phyloP scores from a whole-genome alignment of 768 basidiomycete species.

The Leccinellum luteum region DNA sequence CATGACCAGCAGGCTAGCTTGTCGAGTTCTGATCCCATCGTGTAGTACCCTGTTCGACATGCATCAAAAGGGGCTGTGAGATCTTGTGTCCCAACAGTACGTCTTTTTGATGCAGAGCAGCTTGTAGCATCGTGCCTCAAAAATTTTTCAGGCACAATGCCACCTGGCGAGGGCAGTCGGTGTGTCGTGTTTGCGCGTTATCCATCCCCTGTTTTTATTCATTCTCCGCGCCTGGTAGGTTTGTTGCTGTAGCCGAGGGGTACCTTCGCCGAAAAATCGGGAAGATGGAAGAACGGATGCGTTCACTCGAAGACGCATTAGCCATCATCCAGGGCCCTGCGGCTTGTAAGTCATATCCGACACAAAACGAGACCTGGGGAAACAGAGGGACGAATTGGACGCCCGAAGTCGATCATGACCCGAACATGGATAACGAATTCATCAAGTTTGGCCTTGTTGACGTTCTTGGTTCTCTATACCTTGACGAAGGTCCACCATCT shows the following conservation, averaged over 20 bases:
- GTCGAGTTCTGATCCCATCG: background rate
- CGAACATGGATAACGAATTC: slow-evolving; percentile 6
- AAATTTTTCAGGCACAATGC: slow-evolving; percentile 41
- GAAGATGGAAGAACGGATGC: slow-evolving; percentile 50
- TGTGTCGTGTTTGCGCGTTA: slow-evolving; percentile 20
- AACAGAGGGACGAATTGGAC: slow-evolving; percentile 32
- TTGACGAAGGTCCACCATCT: slow-evolving; percentile 33
- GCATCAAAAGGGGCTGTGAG: slow-evolving; percentile 49
- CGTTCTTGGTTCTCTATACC: slow-evolving; percentile 43
- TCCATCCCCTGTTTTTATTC: background rate
- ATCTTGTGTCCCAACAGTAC: slow-evolving; percentile 50
- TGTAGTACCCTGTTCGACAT: slow-evolving; percentile 38
- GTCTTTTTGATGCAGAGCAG: slow-evolving; percentile 3
- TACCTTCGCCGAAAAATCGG: slow-evolving; percentile 47
- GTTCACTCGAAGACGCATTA: slow-evolving; percentile 52
- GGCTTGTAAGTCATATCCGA: slow-evolving; percentile 41
- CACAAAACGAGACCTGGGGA: slow-evolving; percentile 29
- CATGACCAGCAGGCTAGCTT: background rate
- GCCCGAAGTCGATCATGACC: slow-evolving; percentile 8
- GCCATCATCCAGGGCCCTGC: slow-evolving; percentile 43
- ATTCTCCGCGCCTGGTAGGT: slow-evolving; percentile 28
- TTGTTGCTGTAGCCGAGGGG: slow-evolving; percentile 51
- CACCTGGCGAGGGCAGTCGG: slow-evolving; percentile 55
- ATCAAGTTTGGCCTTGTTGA: slow-evolving; percentile 29
- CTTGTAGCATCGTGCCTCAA: background rate